Base-by-base conservation (phyloP, 163 green algal genomes). In the Chlorella variabilis region DNA sequence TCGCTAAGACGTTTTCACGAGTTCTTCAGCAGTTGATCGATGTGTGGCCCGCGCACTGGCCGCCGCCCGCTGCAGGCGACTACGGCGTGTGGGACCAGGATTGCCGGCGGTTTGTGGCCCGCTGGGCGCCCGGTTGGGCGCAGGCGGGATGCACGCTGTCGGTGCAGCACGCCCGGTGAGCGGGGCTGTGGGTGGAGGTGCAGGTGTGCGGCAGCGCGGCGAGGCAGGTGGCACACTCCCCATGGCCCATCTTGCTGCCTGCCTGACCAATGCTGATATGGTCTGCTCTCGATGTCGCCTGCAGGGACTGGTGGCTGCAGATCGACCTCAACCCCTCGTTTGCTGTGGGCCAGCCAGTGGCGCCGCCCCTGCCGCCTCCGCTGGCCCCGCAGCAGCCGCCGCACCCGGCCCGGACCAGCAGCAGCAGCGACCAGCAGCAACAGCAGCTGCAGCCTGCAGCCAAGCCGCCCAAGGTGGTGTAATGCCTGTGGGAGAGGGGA, bases 91-190 rank as follows among this genome's bases (percentile, higher is more conserved):
- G 83, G 83, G 31, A 69, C 36, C 3, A 48, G 3, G 39, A 84
- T 27, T 63, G 25, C 15, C 41, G 31, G 3, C 31, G 54, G 58
- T 66, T 87, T 3, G 31, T 77, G n/a, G 33, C 62, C 31, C 42
- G 58, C 23, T 75, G 67, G 36, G 21, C 45, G 34, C 29, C 54
- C 8, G 41, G 29, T 3, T 84, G 84, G 48, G 54, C 68, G 23
- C 48, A 80, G 41, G 77, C 74, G 4, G 83, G 83, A 7, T 87
- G 83, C 68, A 41, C 45, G 27, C 58, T 87, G 39, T 78, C 67
- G 13, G 42, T 87, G 42, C 76, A 82, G 73, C 73, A 56, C 48
- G 38, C 59, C 27, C 9, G 51, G 68, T 31, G 68, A 15, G 66
- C 42, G 20, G n/a, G 11, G n/a, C n/a, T n/a, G n/a, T n/a, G n/a